Evolutionary conservation across 257 asterid species (phyloP).

Genomic region (Solanum sejunctum): DNA sequence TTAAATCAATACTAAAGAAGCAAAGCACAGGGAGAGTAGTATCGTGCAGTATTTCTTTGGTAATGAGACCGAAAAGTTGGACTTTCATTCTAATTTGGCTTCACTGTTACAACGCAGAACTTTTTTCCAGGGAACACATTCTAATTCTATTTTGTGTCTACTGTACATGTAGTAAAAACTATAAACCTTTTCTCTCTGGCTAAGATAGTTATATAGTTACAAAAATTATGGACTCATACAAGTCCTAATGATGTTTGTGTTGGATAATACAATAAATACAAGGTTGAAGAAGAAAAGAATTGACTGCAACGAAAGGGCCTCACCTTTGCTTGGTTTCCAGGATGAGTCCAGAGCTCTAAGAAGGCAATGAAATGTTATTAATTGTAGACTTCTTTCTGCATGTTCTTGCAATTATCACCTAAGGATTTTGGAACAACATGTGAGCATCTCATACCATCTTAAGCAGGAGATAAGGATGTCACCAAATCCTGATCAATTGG

Average conservation of each 20-base stretch:
- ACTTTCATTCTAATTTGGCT: background rate
- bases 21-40: background rate
- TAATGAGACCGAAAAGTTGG: background rate
- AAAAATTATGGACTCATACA: background rate
- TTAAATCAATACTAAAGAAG: background rate
- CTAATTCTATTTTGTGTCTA: background rate
- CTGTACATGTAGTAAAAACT: background rate
- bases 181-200: background rate
- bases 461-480: background rate
- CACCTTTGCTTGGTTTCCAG: background rate
- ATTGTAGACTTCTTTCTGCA: background rate
- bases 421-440: background rate
- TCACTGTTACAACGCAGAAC: background rate
- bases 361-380: background rate
- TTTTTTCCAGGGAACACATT: background rate
- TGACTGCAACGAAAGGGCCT: background rate
- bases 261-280: background rate
- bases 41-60: background rate
- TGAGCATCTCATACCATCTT: background rate
- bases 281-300: background rate
- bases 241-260: background rate
- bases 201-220: background rate
- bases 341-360: background rate
- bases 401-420: background rate
- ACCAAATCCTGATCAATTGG: background rate